Percentiles rank a stretch among this genome's conserved stretches.
Conservation (phyloP, 73 alveolate genomes). For the Paramecium caudatum region DNA sequence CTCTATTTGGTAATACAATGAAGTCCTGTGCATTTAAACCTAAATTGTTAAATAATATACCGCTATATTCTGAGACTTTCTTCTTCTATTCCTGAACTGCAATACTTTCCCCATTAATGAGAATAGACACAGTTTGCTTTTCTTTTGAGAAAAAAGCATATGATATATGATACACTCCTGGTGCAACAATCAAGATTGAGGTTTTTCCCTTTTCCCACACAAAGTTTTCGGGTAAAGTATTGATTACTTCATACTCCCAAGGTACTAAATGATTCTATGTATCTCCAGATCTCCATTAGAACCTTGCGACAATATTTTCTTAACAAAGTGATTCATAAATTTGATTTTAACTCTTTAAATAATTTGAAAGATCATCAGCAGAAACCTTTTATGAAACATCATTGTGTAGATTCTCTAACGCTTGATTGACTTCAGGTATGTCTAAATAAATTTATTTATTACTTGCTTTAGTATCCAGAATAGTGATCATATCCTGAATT, state of each 20-base stretch:
- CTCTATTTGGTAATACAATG: constrained; percentile 67
- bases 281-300: constrained; percentile 98
- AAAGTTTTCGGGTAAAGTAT: constrained; percentile 98
- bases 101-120: constrained; percentile 53
- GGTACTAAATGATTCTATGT: constrained; percentile 90
- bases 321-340: constrained; percentile 96
- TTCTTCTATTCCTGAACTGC: background rate
- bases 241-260: constrained; percentile 97
- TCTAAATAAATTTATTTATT: constrained; percentile 25
- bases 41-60: background rate
- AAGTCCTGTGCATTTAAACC: constrained; percentile 18
- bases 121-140: background rate
- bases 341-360: constrained; percentile 87
- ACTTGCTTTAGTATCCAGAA: constrained; percentile 75
- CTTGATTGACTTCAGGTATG: constrained; percentile 88
- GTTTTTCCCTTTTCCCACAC: constrained; percentile 97
- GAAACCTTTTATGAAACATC: constrained; percentile 88
- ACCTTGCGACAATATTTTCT: constrained; percentile 97
- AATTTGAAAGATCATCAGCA: constrained; percentile 82
- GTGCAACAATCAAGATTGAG: constrained; percentile 89
- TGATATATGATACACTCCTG: constrained; percentile 97
- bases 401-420: constrained; percentile 86
- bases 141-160: constrained; percentile 55
- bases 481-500: constrained; percentile 64
- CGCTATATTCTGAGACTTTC: constrained; percentile 32